These are phyloP conservation scores for peach (Prunus persica) DNA, from an alignment of 306 rosid genomes.

Conservation along the genomic window DNA sequence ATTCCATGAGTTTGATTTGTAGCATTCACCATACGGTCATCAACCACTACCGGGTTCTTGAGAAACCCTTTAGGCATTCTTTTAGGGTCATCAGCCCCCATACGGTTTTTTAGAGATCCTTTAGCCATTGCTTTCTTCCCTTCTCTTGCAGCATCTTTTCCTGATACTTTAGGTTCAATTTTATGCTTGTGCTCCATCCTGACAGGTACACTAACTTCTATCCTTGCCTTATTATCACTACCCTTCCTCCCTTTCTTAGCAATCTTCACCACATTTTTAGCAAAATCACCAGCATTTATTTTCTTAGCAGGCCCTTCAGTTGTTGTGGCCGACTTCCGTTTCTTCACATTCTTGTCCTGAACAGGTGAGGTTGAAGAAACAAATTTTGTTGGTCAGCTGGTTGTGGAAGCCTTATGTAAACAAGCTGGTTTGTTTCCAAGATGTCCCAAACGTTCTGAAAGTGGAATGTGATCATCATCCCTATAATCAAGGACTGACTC, in stretches of 20 bases:
- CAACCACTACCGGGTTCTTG: slow-evolving; percentile 11
- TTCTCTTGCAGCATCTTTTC: background rate
- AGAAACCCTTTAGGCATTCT: background rate
- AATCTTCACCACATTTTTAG: background rate
- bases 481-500: background rate
- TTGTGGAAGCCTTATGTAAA: background rate
- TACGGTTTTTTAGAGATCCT: slow-evolving; percentile 12
- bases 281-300: background rate
- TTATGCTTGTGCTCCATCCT: background rate
- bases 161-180: background rate
- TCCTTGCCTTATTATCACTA: background rate
- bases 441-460: background rate
- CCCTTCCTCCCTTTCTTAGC: background rate
- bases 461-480: background rate
- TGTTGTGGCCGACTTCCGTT: background rate
- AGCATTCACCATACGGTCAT: background rate
- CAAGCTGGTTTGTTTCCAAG: background rate
- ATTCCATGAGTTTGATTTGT: background rate
- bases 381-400: background rate
- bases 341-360: background rate
- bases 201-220: background rate
- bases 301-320: background rate
- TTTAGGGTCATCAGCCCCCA: slow-evolving; percentile 5
- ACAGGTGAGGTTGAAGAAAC: background rate
- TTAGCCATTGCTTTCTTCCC: slow-evolving; percentile 5